Conservation (phyloP, 2,329 filamentous ascomycete species). For the Graphium sp. region DNA sequence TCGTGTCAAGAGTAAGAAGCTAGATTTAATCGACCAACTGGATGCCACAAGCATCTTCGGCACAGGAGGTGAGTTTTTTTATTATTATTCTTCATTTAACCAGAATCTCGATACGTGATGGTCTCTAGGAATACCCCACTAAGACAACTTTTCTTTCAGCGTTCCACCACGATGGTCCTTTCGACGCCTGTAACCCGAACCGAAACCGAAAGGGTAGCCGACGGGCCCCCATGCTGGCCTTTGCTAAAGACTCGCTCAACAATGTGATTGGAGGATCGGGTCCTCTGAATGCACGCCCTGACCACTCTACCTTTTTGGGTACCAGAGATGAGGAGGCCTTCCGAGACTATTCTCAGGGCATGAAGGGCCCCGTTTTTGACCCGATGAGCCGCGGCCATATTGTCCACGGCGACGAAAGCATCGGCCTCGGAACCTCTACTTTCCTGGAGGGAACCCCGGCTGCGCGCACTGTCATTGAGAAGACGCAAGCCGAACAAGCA, state of each 20-base stretch:
- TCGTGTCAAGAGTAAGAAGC: constrained; percentile 28
- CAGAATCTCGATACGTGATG: too few species aligned
- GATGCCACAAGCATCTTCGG: constrained; percentile 95
- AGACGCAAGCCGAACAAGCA: constrained; percentile 52
- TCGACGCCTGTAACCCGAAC: constrained; percentile 89
- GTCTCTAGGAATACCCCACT: constrained; percentile 1
- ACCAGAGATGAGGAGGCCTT: constrained; percentile 68
- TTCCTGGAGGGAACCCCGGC: constrained; percentile 91
- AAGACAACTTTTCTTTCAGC: constrained; percentile 34
- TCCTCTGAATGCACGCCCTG: constrained; percentile 63
- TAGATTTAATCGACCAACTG: constrained; percentile 92
- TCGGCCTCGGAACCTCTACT: constrained; percentile 82
- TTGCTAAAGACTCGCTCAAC: constrained; percentile 82
- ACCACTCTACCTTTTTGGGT: constrained; percentile 81
- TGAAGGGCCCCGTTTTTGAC: constrained; percentile 42
- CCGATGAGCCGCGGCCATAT: constrained; percentile 49
- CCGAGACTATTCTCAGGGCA: constrained; percentile 51
- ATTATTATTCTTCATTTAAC: neutral
- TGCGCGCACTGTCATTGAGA: constrained; percentile 60
- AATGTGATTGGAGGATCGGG: constrained; percentile 81
- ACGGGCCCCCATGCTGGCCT: constrained; percentile 88
- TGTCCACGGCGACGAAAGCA: constrained; percentile 68
- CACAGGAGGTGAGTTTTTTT: constrained; percentile 53
- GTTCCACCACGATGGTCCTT: constrained; percentile 95
- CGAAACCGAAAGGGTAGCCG: constrained; percentile 73